Evolutionary conservation across 352 stramenopile species (phyloP).

Genomic region (Globisporangium emineosum): DNA sequence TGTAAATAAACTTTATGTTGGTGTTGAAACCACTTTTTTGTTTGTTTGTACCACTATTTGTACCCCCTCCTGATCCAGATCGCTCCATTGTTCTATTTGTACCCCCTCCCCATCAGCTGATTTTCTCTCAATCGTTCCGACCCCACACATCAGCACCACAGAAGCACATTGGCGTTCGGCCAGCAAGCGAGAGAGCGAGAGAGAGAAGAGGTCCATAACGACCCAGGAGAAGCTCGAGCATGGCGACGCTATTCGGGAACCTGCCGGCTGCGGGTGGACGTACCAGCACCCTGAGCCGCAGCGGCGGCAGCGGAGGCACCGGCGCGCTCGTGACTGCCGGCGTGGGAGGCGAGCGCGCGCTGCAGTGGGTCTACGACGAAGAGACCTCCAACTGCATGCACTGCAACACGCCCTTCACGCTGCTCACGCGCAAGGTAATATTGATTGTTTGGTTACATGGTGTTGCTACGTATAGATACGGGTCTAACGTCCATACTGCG

Average conservation of each 20-base stretch:
- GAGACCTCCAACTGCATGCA: constrained; percentile 86
- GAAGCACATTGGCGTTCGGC: background rate
- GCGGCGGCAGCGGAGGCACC: constrained; percentile 15
- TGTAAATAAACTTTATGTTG: background rate
- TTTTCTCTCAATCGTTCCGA: background rate
- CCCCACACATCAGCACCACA: background rate
- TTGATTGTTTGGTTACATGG: background rate
- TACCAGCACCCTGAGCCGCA: constrained; percentile 31
- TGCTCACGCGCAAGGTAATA: constrained; percentile 77
- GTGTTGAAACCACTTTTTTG: background rate
- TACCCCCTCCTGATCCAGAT: background rate
- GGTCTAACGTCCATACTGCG: background rate
- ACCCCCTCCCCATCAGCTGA: background rate
- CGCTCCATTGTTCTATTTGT: background rate
- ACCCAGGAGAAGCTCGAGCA: constrained; percentile 14
- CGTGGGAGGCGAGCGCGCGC: constrained; percentile 39
- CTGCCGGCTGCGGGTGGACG: constrained; percentile 60
- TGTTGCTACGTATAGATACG: too few relatives aligned
- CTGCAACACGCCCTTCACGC: constrained; percentile 81
- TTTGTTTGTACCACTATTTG: background rate
- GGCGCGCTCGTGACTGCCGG: constrained; percentile 30
- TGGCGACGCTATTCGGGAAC: constrained; percentile 72
- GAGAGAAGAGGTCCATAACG: background rate
- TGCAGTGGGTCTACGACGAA: constrained; percentile 85
- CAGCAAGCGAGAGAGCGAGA: background rate